A percentile compares a stretch with the other conserved stretches of the same genome.
Conservation (phyloP, 495 filamentous ascomycete genomes). For the Jackrogersella multiformis region DNA sequence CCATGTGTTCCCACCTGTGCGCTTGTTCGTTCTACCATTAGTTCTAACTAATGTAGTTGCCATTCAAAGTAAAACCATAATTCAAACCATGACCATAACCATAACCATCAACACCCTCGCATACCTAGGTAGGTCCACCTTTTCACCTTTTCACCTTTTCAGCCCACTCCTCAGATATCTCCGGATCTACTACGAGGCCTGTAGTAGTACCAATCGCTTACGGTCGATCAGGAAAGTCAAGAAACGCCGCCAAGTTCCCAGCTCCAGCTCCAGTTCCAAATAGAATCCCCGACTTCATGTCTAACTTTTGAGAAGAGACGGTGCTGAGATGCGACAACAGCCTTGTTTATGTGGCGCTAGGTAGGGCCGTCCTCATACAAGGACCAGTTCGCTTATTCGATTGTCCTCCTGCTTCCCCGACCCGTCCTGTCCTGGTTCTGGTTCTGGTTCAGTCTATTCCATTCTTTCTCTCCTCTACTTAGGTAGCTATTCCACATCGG, state of each 20-base stretch:
- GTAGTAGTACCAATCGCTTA: constrained; percentile 29
- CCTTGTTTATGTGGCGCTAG: constrained; percentile 25
- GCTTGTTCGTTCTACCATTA: no score
- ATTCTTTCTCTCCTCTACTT: constrained; percentile 13
- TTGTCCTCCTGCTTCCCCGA: constrained; percentile 8
- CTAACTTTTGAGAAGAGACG: constrained; percentile 12
- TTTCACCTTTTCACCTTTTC: background rate
- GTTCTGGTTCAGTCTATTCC: constrained; percentile 25
- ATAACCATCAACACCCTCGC: constrained; percentile 4
- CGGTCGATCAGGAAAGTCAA: constrained; percentile 38
- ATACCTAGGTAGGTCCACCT: no score
- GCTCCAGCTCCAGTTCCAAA: constrained; percentile 9
- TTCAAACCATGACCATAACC: constrained; percentile 7
- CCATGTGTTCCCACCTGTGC: constrained; percentile 31
- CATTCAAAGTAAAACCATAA: constrained; percentile 25
- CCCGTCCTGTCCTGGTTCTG: constrained; percentile 13
- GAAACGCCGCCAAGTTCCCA: constrained; percentile 35
- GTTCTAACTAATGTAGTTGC: background rate
- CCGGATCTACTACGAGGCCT: constrained; percentile 19
- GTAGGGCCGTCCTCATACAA: constrained; percentile 36
- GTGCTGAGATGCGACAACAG: constrained; percentile 44
- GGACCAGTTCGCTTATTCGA: constrained; percentile 19
- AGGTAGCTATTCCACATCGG: constrained; percentile 36
- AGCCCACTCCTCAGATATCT: constrained; percentile 4
- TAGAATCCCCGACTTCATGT: constrained; percentile 23